These are phyloP conservation scores for Colletotrichum sublineola DNA, from an alignment of 2,329 filamentous ascomycete genomes.

Conservation along the genomic window DNA sequence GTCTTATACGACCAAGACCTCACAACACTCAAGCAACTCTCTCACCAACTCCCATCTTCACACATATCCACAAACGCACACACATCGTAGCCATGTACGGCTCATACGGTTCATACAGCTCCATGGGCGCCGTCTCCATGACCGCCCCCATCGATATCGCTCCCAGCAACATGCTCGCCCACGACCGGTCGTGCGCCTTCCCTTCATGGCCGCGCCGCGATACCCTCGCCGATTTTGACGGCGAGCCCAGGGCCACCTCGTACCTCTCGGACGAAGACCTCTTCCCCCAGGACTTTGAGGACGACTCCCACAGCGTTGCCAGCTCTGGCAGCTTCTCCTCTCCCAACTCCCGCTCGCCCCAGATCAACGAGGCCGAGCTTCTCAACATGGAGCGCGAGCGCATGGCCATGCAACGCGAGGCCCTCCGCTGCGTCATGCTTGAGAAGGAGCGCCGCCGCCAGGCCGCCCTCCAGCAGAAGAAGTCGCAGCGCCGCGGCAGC, in stretches of 20 bases:
- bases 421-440: conserved; percentile 61
- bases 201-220: conserved; percentile 71
- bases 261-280: conserved; percentile 76
- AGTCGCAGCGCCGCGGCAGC: conserved; percentile 53
- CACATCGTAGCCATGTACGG: conserved; percentile 60
- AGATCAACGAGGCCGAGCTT: conserved; percentile 61
- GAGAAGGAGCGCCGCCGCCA: conserved; percentile 69
- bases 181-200: conserved; percentile 65
- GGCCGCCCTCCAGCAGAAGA: conserved; percentile 49
- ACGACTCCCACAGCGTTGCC: conserved; percentile 63
- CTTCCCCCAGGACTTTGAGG: conserved; percentile 66
- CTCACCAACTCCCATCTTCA: conserved; percentile 27
- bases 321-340: conserved; percentile 60
- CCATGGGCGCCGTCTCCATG: conserved; percentile 55
- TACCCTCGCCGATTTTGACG: conserved; percentile 61
- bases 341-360: conserved; percentile 55
- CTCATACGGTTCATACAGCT: conserved; percentile 65
- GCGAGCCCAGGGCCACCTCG: conserved; percentile 61
- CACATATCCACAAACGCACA: conserved; percentile 41
- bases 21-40: conserved; percentile 39
- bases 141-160: conserved; percentile 63
- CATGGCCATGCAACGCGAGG: conserved; percentile 65
- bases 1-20: conserved; percentile 21
- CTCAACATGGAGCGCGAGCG: conserved; percentile 65
- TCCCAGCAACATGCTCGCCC: conserved; percentile 54